Evolutionary conservation across 768 basidiomycete genomes (phyloP).

Genomic region (Boletus sensibilis): DNA sequence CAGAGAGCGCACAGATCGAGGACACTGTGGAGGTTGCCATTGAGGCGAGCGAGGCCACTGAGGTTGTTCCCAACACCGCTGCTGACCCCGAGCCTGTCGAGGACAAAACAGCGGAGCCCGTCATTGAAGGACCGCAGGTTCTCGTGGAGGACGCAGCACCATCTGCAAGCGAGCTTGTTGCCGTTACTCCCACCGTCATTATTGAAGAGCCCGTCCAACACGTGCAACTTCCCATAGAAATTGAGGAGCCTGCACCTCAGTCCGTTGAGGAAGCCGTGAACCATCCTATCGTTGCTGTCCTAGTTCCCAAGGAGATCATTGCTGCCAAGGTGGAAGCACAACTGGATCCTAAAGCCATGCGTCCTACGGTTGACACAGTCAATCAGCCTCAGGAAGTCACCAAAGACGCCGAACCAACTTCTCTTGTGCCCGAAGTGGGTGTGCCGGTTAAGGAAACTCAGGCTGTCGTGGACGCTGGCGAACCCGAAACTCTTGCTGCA

Average conservation of each 20-base stretch:
- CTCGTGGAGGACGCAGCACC: background rate
- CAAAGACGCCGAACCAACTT: background rate
- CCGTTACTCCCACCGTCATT: background rate
- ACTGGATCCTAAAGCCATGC: background rate
- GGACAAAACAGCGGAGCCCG: background rate
- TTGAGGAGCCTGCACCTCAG: slow-evolving; percentile 5
- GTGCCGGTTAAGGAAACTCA: background rate
- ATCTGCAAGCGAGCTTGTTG: background rate
- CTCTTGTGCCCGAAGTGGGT: background rate
- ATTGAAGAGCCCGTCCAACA: slow-evolving; percentile 3
- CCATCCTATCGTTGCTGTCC: background rate
- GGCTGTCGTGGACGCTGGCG: background rate
- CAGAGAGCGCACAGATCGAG: background rate
- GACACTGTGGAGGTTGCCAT: background rate
- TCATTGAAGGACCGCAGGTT: background rate
- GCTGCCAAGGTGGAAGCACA: background rate
- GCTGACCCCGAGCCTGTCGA: background rate
- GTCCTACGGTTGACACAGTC: background rate
- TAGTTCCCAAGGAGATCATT: background rate
- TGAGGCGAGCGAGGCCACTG: background rate
- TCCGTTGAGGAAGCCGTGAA: slow-evolving; percentile 5
- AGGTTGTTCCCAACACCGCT: background rate
- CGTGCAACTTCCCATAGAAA: slow-evolving; percentile 3
- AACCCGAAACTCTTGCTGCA: background rate
- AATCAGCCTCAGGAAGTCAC: background rate